Evolutionary conservation across 805 yeast species (phyloP), one percentile per base, ranked within the genome.

Genomic region (Sungouiella thailandica): DNA sequence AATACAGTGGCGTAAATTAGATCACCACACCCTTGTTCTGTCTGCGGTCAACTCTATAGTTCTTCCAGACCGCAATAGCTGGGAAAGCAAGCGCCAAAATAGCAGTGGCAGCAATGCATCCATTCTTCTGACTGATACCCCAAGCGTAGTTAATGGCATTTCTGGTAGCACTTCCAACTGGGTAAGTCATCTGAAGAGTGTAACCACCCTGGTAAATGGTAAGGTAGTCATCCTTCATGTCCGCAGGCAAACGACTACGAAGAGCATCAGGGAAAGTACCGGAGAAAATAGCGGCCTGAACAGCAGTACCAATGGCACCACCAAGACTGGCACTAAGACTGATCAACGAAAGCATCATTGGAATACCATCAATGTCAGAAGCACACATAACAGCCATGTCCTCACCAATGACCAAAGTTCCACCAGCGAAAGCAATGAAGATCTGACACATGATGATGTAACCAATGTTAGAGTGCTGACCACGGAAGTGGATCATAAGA

Each of bases 341-440:
- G n/a, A 28, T 18, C 19, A 38, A 29, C 14, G 42, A 30, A 33
- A 41, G 45, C 34, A 38, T 24, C 42, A 38, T 11, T 14, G 45
- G 42, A 17, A 38, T 19, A 10, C 40, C 42, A 2, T 34, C 42
- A 3, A 28, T 10, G 17, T 32, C 36, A 10, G 37, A 34, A 19
- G 60, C 49, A n/a, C 15, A n/a, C 55, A 58, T 54, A 24, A 50
- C 55, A n/a, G 63, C 60, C 50, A 60, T 49, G 10, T 49, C 25
- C 25, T 25, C 29, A 15, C 29, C 34, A 19, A 31, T 31, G 22
- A 25, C 29, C 19, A 31, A 17, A 7, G 34, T 25, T 4, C 29
- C 29, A 5, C 34, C 29, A 8, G 25, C 26, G 15, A 31, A 31
- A 11, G 34, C 29, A 25, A 26, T 31, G 20, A 31, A 31, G 20